These are phyloP conservation scores for Ehretia macrophylla DNA, from an alignment of 257 asterid species.

Conservation along the genomic window DNA sequence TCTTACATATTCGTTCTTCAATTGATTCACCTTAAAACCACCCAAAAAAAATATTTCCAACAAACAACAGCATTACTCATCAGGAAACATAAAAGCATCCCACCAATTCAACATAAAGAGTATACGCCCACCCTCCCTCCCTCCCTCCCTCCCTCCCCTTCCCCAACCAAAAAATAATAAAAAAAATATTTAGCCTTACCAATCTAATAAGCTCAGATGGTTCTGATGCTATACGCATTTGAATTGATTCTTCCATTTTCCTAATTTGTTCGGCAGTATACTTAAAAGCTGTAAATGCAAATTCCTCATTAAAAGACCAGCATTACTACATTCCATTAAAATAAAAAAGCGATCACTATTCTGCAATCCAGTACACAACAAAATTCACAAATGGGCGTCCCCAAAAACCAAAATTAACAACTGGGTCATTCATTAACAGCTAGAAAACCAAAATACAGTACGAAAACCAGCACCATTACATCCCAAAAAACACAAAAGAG, in stretches of 20 bases:
- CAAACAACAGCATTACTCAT: not conserved
- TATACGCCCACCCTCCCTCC: no score
- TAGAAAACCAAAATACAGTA: no score
- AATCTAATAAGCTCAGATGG: conserved; percentile 68
- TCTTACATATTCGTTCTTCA: conserved; percentile 34
- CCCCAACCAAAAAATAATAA: no score
- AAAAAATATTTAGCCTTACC: conserved; percentile 39
- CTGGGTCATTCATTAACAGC: conserved; percentile 7
- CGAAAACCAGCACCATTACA: no score
- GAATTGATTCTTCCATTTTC: conserved; percentile 81
- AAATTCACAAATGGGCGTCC: conserved; percentile 6
- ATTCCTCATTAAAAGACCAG: conserved; percentile 3
- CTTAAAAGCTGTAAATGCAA: conserved; percentile 48
- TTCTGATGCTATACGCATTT: conserved; percentile 64
- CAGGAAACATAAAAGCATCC: conserved; percentile 2
- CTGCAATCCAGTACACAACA: not conserved
- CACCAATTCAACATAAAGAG: no score
- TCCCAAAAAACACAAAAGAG: no score
- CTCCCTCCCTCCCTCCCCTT: no score
- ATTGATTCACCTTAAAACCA: conserved; percentile 48
- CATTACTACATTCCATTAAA: conserved; percentile 2
- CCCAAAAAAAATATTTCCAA: conserved; percentile 1
- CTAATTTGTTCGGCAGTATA: conserved; percentile 69
- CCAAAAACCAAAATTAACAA: conserved; percentile 5
- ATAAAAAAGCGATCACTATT: not conserved